Evolutionary conservation across 805 yeast genomes (phyloP), one percentile per base, ranked within the genome.

Genomic region (Sporopachydermia lactativora): DNA sequence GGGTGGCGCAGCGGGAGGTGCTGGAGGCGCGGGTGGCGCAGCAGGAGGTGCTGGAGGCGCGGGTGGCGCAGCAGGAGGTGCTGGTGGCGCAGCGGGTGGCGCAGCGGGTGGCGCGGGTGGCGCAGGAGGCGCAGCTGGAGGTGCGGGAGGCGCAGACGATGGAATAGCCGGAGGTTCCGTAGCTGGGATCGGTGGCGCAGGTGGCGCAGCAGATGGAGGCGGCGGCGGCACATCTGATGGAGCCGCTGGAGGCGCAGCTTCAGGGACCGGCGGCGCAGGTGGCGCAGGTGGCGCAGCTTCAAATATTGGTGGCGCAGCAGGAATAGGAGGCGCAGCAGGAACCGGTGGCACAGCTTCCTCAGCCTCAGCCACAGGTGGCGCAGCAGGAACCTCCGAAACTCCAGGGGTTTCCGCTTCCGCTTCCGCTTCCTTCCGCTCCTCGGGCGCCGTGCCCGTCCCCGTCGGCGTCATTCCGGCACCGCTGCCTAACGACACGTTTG

Each of bases 1-100:
- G 11, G 71, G 66, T 8, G 74, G 68, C 2, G 73, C 64, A 17
- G 62, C 55, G 18, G 53, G 42, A 5, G 65, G 54, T 3, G 53
- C 50, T 19, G 61, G 51, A 4, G 59, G 54, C 19, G 53, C 55
- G 8, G 59, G 43, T 14, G 61, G 54, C 13, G 59, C 57, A 11
- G 59, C 54, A 1, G 58, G 55, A 5, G 60, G 48, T 3, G 64
- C 53, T 5, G 57, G 56, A 3, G 57, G 54, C 16, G 55, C 40
- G n/a, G 49, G 38, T 4, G 59, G 57, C 3, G 55, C 45, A 13
- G 52, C 52, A 8, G 61, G 59, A 13, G 62, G 62, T 4, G 62
- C 54, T 13, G 61, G 50, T 15, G 53, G 45, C 19, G 54, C 43
- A 4, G 42, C 31, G 11, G 43, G 36, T 17, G 52, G 52, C 15